phyloP scores from a whole-genome alignment of 2,329 filamentous ascomycete species.

The Cryoendolithus antarcticus region DNA sequence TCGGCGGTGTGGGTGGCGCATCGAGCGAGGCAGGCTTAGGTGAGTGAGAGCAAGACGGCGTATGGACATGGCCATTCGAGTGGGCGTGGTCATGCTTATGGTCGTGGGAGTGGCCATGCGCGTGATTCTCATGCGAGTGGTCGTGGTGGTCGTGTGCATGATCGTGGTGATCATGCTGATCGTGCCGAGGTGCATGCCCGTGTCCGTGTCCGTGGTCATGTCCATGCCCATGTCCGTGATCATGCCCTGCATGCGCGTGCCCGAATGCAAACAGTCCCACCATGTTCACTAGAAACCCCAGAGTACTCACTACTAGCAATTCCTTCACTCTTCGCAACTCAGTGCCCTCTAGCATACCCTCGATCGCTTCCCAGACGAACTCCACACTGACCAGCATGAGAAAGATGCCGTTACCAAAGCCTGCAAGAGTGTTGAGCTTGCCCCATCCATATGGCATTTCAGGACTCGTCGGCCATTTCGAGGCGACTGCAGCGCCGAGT shows the following conservation, averaged over 20 bases:
- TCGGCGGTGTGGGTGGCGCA: constrained; percentile 14
- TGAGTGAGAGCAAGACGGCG: constrained; percentile 2
- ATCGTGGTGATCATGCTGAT: constrained; percentile 7
- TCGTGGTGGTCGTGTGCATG: constrained; percentile 33
- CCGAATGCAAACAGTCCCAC: constrained; percentile 81
- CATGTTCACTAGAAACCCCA: constrained; percentile 81
- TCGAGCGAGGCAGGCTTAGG: constrained; percentile 24
- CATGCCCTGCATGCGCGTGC: constrained; percentile 37
- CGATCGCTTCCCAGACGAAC: constrained; percentile 88
- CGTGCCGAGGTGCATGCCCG: constrained; percentile 12
- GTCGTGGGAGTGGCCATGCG: constrained; percentile 10
- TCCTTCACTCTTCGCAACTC: constrained; percentile 77
- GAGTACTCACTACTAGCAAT: constrained; percentile 73
- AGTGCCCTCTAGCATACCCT: constrained; percentile 70
- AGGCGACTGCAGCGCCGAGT: constrained; percentile 81
- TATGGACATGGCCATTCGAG: constrained; percentile 20
- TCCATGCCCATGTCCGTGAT: constrained; percentile 41
- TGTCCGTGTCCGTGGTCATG: constrained; percentile 45
- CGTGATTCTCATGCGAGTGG: constrained; percentile 24
- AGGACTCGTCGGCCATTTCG: constrained; percentile 86
- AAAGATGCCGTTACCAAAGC: constrained; percentile 92
- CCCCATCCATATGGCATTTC: constrained; percentile 91
- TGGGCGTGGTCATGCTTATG: constrained; percentile 22
- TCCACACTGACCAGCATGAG: constrained; percentile 91
- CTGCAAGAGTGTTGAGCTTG: constrained; percentile 91